These are phyloP conservation scores for Trametes meyenii DNA, from an alignment of 768 basidiomycete genomes.

Conservation along the genomic window DNA sequence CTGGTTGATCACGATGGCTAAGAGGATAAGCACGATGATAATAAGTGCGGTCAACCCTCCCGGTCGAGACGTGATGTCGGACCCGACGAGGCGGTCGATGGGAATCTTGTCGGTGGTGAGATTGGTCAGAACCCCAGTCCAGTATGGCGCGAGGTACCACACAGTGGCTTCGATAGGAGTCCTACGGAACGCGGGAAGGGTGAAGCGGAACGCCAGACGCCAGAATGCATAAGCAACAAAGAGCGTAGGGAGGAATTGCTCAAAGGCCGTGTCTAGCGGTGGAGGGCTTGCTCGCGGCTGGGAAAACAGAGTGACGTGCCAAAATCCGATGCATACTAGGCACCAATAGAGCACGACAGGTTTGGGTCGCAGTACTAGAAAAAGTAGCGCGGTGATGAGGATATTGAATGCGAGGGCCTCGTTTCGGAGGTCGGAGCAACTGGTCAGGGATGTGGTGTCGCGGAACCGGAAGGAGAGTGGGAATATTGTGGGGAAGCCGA, in stretches of 20 bases:
- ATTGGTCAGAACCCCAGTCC: slow-evolving; percentile 78
- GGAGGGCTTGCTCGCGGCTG: slow-evolving; percentile 72
- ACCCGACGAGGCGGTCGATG: slow-evolving; percentile 71
- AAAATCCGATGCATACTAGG: slow-evolving; percentile 82
- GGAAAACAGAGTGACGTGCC: slow-evolving; percentile 82
- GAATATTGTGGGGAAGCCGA: slow-evolving; percentile 76
- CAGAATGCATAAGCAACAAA: slow-evolving; percentile 83
- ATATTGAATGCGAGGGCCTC: slow-evolving; percentile 75
- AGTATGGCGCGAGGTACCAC: slow-evolving; percentile 77
- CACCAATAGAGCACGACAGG: slow-evolving; percentile 73
- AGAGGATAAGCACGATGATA: slow-evolving; percentile 64
- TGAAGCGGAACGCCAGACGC: slow-evolving; percentile 74
- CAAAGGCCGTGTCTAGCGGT: slow-evolving; percentile 70
- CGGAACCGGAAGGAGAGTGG: slow-evolving; percentile 69
- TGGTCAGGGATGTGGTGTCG: slow-evolving; percentile 48
- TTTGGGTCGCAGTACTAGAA: slow-evolving; percentile 72
- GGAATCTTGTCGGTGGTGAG: slow-evolving; percentile 73
- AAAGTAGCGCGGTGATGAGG: slow-evolving; percentile 64
- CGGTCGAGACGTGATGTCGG: slow-evolving; percentile 64
- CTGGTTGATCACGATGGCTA: slow-evolving; percentile 70
- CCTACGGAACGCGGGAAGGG: slow-evolving; percentile 66
- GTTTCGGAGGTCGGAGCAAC: slow-evolving; percentile 73
- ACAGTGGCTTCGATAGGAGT: slow-evolving; percentile 73
- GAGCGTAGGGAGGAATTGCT: slow-evolving; percentile 73
- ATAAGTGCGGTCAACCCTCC: slow-evolving; percentile 72